phyloP scores from a whole-genome alignment of 1,284 basidiomycete species.

The Apiotrichum gracile region DNA sequence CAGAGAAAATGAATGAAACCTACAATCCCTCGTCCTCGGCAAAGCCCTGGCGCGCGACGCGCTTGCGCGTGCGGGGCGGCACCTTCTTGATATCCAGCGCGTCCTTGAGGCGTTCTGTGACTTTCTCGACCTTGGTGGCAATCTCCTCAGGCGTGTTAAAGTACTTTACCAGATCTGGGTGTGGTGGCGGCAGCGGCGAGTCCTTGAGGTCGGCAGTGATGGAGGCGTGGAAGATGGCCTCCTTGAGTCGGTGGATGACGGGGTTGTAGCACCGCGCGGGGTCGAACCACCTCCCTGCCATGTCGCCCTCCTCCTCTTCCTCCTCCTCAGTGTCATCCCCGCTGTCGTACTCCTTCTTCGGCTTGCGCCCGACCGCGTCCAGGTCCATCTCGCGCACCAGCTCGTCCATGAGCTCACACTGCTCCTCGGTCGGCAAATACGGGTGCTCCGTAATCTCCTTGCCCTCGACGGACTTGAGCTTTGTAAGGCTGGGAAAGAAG shows the following conservation, averaged over 20 bases:
- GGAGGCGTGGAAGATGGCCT: conserved; percentile 83
- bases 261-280: conserved; percentile 76
- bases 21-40: conserved; percentile 40
- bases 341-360: conserved; percentile 49
- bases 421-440: conserved; percentile 73
- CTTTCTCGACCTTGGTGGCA: conserved; percentile 55
- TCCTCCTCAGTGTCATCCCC: conserved; percentile 10
- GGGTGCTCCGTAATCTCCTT: conserved; percentile 67
- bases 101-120: conserved; percentile 59
- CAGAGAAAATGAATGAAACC: conserved; percentile 3
- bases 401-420: conserved; percentile 72
- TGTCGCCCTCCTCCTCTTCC: conserved; percentile 4
- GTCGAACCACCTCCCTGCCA: conserved; percentile 63
- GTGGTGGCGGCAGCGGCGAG: conserved; percentile 73
- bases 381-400: conserved; percentile 85
- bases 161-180: conserved; percentile 75
- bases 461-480: conserved; percentile 69
- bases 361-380: conserved; percentile 55
- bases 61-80: conserved; percentile 43
- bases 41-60: conserved; percentile 44
- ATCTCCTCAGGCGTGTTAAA: conserved; percentile 68
- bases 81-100: conserved; percentile 62
- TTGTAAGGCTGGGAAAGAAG: conserved; percentile 74
- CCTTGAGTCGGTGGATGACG: conserved; percentile 80
- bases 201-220: conserved; percentile 65